These are phyloP conservation scores for Tulasnella sp. DNA, from an alignment of 768 basidiomycete species.

Conservation along the genomic window DNA sequence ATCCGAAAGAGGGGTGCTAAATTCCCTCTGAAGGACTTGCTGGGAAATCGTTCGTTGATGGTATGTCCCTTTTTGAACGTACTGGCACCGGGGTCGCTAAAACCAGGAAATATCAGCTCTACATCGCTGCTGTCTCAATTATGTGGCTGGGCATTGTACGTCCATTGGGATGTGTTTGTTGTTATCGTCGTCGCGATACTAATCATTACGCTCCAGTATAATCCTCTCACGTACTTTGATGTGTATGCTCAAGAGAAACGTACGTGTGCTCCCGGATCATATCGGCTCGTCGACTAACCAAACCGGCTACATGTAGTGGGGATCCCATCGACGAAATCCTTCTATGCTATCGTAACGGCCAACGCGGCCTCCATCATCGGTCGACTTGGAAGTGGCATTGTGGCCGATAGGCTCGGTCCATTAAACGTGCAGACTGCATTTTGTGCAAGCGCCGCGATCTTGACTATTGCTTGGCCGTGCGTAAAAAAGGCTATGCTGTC, in stretches of 20 bases:
- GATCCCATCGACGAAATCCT: no score
- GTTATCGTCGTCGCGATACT: no score
- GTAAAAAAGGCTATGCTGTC: conserved; percentile 42
- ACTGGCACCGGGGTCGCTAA: conserved; percentile 36
- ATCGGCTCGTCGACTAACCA: conserved; percentile 51
- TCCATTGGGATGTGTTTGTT: no score
- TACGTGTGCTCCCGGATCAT: conserved; percentile 58
- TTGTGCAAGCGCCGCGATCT: conserved; percentile 56
- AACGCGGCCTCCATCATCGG: conserved; percentile 42
- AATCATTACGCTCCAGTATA: conserved; percentile 24
- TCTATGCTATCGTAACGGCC: conserved; percentile 39
- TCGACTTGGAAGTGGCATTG: conserved; percentile 41
- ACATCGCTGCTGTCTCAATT: conserved; percentile 48
- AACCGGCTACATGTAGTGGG: no score
- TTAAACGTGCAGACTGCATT: conserved; percentile 72
- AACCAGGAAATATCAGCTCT: conserved; percentile 49
- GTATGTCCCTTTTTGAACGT: conserved; percentile 40
- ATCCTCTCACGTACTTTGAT: conserved; percentile 48
- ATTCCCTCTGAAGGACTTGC: conserved; percentile 60
- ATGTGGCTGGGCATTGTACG: conserved; percentile 32
- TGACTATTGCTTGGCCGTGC: conserved; percentile 78
- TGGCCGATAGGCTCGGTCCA: conserved; percentile 50
- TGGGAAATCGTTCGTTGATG: conserved; percentile 56
- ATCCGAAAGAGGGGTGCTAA: conserved; percentile 54
- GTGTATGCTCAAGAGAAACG: conserved; percentile 57